Evolutionary conservation across 1,284 basidiomycete genomes (phyloP), one percentile per base, ranked within the genome.

Genomic region (Ceratobasidium sp.): DNA sequence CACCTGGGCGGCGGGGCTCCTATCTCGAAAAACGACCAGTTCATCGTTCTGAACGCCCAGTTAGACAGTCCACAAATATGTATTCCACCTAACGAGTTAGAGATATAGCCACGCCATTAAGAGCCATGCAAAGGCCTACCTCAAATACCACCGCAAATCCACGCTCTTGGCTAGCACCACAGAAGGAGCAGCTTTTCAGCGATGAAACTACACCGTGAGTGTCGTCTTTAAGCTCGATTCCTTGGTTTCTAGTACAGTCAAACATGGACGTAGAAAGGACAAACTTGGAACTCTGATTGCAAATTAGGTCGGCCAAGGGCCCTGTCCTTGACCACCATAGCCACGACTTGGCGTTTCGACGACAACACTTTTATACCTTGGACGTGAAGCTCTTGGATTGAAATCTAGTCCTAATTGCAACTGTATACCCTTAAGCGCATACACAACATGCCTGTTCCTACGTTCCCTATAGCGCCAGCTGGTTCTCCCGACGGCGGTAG

Each of bases 61-160:
- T n/a, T n/a, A n/a, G n/a, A 57, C 5, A 11, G 26, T 28, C 8
- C n/a, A 61, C 58, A n/a, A 49, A 54, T 66, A 55, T 26, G 30
- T 58, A 43, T 62, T 62, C 43, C 43, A 41, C 47, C 18, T 26
- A 50, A 58, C 38, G 41, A 28, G 35, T 14, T 7, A 16, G 8
- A 28, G 13, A 50, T 38, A 21, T 11, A 18, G 30, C 14, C 26
- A n/a, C 26, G 54, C 13, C 14, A 21, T n/a, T 28, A 32, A 9
- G 14, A 28, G 28, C 14, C 6, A 28, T 28, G n/a, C 32, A 46
- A n/a, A 35, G n/a, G 73, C 81, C 72, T 64, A 87, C 90, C 86
- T 91, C 86, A 76, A 86, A 87, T 0, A 89, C 79, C 26, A 92
- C 80, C 49, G 85, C 80, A 78, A 92, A 93, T 1, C 88, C 89